A percentile compares a stretch with the other conserved stretches of the same genome.
phyloP scores from a whole-genome alignment of 2,329 filamentous ascomycete species.

The Cladosporium cucumerinum region DNA sequence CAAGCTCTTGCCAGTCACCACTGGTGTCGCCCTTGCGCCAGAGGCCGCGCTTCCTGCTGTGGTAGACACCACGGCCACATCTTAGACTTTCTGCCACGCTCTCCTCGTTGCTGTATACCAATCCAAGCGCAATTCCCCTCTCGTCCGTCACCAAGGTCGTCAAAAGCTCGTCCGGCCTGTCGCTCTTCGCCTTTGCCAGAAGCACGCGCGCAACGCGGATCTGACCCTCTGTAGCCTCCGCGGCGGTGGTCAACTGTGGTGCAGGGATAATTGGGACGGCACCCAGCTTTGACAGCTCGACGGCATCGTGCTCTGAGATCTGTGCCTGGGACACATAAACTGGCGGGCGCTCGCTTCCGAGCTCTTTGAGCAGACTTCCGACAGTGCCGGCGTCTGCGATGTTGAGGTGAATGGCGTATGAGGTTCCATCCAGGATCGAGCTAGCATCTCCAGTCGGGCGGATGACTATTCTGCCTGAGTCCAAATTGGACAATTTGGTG shows the following conservation, averaged over 20 bases:
- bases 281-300: constrained; percentile 43
- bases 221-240: constrained; percentile 54
- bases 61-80: constrained; percentile 83
- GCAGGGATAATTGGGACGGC: constrained; percentile 73
- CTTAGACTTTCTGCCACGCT: constrained; percentile 82
- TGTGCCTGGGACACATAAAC: constrained; percentile 50
- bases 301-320: constrained; percentile 39
- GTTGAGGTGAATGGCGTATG: constrained; percentile 44
- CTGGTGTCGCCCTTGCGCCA: constrained; percentile 98
- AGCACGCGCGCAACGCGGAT: constrained; percentile 70
- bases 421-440: constrained; percentile 43
- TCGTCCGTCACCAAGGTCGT: constrained; percentile 91
- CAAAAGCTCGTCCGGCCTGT: constrained; percentile 78
- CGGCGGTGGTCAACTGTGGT: constrained; percentile 63
- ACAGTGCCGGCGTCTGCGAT: constrained; percentile 40
- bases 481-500: constrained; percentile 50
- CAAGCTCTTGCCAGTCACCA: constrained; percentile 85
- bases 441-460: constrained; percentile 43
- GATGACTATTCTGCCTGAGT: constrained; percentile 56
- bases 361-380: constrained; percentile 48
- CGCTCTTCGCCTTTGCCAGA: constrained; percentile 71
- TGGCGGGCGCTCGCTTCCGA: constrained; percentile 47
- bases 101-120: constrained; percentile 92
- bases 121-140: constrained; percentile 74
- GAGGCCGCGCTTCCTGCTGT: constrained; percentile 89